A percentile compares a stretch with the other conserved stretches of the same genome.
phyloP scores from a whole-genome alignment of 306 rosid genomes.

The Ceratonia siliqua region DNA sequence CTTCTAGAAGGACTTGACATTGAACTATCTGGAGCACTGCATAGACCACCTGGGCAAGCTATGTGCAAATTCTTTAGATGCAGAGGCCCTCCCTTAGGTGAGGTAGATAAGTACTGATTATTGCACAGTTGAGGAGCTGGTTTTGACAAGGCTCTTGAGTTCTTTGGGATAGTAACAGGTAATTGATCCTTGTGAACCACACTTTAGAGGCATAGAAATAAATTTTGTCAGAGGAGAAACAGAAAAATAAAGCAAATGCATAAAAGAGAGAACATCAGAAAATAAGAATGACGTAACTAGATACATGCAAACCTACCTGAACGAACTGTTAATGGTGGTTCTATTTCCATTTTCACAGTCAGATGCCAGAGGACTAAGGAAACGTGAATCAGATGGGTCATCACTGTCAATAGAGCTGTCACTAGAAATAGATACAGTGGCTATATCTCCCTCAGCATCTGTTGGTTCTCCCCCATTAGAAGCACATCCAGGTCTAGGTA shows the following conservation, averaged over 20 bases:
- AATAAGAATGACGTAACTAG: neutral
- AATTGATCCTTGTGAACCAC: slow-evolving; percentile 57
- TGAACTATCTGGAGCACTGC: slow-evolving; percentile 82
- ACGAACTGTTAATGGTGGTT: slow-evolving; percentile 50
- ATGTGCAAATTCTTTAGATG: slow-evolving; percentile 63
- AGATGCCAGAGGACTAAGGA: slow-evolving; percentile 64
- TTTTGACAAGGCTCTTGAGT: slow-evolving; percentile 53
- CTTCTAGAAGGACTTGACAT: slow-evolving; percentile 78
- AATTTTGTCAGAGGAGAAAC: slow-evolving; percentile 41
- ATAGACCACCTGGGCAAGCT: slow-evolving; percentile 61
- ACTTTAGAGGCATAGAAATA: slow-evolving; percentile 40
- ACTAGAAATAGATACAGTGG: slow-evolving; percentile 68
- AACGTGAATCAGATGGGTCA: slow-evolving; percentile 61
- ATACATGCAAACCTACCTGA: slow-evolving; percentile 53
- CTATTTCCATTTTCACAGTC: slow-evolving; percentile 59
- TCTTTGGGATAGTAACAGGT: slow-evolving; percentile 32
- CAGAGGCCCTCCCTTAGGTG: slow-evolving; percentile 59
- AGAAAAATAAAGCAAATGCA: slow-evolving; percentile 31
- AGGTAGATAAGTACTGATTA: slow-evolving; percentile 43
- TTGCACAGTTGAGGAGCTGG: slow-evolving; percentile 47
- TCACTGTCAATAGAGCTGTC: slow-evolving; percentile 67
- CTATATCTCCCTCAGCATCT: slow-evolving; percentile 68
- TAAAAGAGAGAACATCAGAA: slow-evolving; percentile 7
- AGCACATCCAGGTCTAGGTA: slow-evolving; percentile 64
- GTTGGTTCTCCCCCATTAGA: slow-evolving; percentile 50